phyloP scores from a whole-genome alignment of 2,329 filamentous ascomycete species.

The Penicillium sp. region DNA sequence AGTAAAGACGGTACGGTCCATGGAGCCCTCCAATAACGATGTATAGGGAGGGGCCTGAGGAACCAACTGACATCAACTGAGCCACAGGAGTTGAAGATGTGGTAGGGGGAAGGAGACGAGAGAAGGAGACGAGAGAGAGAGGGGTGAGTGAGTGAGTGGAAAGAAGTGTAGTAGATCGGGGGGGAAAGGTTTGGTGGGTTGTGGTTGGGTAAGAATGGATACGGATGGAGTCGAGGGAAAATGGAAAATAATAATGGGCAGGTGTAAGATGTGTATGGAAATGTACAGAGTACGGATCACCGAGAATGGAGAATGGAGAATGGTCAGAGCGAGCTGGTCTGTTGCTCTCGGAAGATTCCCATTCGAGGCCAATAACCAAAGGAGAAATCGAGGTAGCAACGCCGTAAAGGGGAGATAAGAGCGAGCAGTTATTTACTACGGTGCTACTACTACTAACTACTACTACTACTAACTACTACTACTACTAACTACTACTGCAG shows the following conservation, averaged over 20 bases:
- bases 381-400: not conserved
- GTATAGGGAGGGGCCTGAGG: slow-evolving; percentile 19
- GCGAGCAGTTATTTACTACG: not conserved
- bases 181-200: not conserved
- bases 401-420: not conserved
- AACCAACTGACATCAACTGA: slow-evolving; percentile 27
- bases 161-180: slow-evolving; percentile 7
- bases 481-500: too few species aligned
- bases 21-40: slow-evolving; percentile 32
- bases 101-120: slow-evolving; percentile 11
- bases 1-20: slow-evolving; percentile 30
- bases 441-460: too few species aligned
- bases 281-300: slow-evolving; percentile 1
- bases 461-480: too few species aligned
- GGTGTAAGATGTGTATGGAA: not conserved
- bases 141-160: slow-evolving; percentile 4
- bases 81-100: slow-evolving; percentile 25
- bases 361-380: not conserved
- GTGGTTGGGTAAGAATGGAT: slow-evolving; percentile 6
- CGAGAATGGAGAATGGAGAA: slow-evolving; percentile 5
- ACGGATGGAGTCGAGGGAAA: not conserved
- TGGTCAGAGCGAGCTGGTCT: not conserved
- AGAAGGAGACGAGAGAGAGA: slow-evolving; percentile 1
- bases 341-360: not conserved
- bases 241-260: too few species aligned